phyloP scores from a whole-genome alignment of 2,329 filamentous ascomycete genomes.

The Fusarium torreyae region DNA sequence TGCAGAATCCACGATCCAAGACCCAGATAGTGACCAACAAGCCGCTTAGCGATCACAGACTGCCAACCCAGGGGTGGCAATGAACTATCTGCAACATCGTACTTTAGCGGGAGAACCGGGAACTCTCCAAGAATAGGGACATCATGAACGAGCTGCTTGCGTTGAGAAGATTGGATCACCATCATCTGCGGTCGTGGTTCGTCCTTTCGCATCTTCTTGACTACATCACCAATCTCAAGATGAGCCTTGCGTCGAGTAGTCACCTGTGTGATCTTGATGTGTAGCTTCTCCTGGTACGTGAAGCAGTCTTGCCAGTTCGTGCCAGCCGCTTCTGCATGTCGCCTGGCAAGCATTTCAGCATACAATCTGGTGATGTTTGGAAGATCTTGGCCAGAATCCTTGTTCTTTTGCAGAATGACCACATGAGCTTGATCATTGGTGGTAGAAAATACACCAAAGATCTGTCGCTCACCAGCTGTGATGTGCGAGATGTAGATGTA shows the following conservation, averaged over 20 bases:
- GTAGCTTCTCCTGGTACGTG: constrained; percentile 86
- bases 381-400: constrained; percentile 83
- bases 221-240: constrained; percentile 86
- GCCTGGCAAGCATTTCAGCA: constrained; percentile 77
- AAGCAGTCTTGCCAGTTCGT: constrained; percentile 86
- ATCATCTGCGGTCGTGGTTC: constrained; percentile 85
- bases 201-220: constrained; percentile 92
- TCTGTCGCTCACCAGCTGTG: constrained; percentile 88
- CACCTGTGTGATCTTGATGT: constrained; percentile 89
- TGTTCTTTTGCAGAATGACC: constrained; percentile 86
- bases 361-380: constrained; percentile 95
- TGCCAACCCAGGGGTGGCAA: constrained; percentile 96
- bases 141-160: constrained; percentile 84
- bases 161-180: constrained; percentile 91
- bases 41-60: constrained; percentile 84
- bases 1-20: constrained; percentile 95
- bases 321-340: constrained; percentile 75
- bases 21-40: constrained; percentile 91
- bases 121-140: constrained; percentile 88
- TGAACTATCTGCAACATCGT: constrained; percentile 87
- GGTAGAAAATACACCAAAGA: constrained; percentile 94
- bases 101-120: constrained; percentile 84
- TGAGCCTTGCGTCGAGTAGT: constrained; percentile 91
- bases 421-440: constrained; percentile 85
- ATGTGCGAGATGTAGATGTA: constrained; percentile 97